Conservation (phyloP, 257 asterid species). For the Petunia axillaris region DNA sequence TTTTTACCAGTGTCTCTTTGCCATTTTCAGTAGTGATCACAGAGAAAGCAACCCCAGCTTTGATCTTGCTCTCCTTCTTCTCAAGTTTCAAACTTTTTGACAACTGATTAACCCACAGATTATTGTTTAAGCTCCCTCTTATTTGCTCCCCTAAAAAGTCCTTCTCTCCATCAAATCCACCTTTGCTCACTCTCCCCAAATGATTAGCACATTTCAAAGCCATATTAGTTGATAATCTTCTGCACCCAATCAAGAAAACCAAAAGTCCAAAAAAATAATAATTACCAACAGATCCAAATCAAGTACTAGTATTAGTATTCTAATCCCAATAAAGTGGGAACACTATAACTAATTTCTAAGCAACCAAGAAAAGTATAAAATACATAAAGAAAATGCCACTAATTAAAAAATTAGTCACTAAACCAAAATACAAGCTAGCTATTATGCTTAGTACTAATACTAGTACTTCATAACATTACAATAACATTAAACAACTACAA, state of each 20-base stretch:
- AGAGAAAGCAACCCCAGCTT: constrained; percentile 71
- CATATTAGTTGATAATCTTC: constrained; percentile 41
- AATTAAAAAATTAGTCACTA: not conserved
- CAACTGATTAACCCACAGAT: constrained; percentile 37
- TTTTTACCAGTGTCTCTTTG: constrained; percentile 58
- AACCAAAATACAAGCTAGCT: constrained; percentile 40
- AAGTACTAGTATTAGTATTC: constrained; percentile 28
- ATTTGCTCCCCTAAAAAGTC: constrained; percentile 66
- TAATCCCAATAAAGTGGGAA: constrained; percentile 39
- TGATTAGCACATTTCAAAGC: constrained; percentile 50
- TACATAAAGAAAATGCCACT: constrained; percentile 49
- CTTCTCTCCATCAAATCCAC: constrained; percentile 49
- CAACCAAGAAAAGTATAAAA: constrained; percentile 71
- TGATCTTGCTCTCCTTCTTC: constrained; percentile 49
- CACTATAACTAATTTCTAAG: constrained; percentile 43
- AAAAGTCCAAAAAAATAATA: constrained; percentile 20
- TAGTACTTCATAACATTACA: not conserved
- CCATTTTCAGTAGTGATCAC: constrained; percentile 74
- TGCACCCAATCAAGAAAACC: constrained; percentile 34
- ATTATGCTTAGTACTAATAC: not conserved
- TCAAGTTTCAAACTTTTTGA: constrained; percentile 52
- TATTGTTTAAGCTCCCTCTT: constrained; percentile 48
- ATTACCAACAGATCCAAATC: constrained; percentile 28
- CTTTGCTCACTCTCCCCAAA: constrained; percentile 43
- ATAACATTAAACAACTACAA: not conserved